Base-by-base conservation (phyloP, 2,329 filamentous ascomycete genomes). In the Cladophialophora psammophila region DNA sequence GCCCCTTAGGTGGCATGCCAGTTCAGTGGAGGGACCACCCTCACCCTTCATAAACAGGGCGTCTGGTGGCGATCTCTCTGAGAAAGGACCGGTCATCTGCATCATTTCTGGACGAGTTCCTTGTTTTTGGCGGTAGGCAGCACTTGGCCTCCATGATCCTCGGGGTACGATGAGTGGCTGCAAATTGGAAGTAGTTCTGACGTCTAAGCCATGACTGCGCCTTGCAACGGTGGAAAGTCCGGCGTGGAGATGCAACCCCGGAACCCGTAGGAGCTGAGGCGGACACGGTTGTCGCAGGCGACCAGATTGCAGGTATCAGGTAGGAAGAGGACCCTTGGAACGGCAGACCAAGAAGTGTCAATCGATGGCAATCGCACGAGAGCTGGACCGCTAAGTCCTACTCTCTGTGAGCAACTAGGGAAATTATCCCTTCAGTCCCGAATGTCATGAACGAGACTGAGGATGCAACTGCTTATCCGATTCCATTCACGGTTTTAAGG, bases 31-130 rank as follows among this genome's bases (percentile, higher is more conserved):
- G 6, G 6, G n/a, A n/a, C 18, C 42, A 6, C 36, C 42, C 6
- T 48, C 5, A 50, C 45, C 45, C 18, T 50, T 50, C 45, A 26
- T 50, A 50, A 50, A 26, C 45, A 50, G 45, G 45, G 45, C 45
- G 45, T 50, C 45, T 38, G 45, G 45, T 50, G 45, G 45, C 45
- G 45, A 50, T 50, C 18, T 26, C 8, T 50, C n/a, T 20, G 45
- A 9, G 2, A 26, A 8, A 10, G 3, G 26, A 50, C 3, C 18
- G 45, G 45, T 50, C 45, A 50, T 20, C 45, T 50, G 45, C 18
- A 10, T 50, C 45, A 3, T 10, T 50, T 20, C 20, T 50, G 20
- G 15, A 20, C 15, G 6, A 26, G 9, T 50, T 50, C 20, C 45
- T 26, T 50, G 7, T 20, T 50, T 48, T n/a, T 15, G 12, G 13